Conservation (phyloP, 352 stramenopile species). For the Pythium angustatum region DNA sequence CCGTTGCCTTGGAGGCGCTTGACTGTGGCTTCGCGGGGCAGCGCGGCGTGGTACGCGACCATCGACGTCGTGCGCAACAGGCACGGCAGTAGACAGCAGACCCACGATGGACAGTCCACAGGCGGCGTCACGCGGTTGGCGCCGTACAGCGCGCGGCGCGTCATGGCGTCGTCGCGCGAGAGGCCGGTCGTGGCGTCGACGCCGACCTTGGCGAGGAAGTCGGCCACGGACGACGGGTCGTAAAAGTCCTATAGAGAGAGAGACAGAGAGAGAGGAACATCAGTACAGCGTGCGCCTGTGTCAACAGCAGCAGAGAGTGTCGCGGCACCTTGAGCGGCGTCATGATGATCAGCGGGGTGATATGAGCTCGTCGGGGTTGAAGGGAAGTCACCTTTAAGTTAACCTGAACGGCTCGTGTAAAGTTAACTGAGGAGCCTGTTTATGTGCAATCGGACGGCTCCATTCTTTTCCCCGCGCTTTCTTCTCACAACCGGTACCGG, state of each 20-base stretch:
- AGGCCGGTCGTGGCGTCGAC: constrained; percentile 60
- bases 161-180: constrained; percentile 74
- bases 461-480: too few species aligned
- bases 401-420: not conserved
- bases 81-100: constrained; percentile 94
- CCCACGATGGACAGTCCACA: constrained; percentile 92
- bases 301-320: not conserved
- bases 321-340: constrained; percentile 11
- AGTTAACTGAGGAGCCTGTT: not conserved
- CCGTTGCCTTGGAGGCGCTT: constrained; percentile 50
- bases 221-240: constrained; percentile 30
- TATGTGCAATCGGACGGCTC: constrained; percentile 14
- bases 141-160: constrained; percentile 63
- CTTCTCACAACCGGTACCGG: too few species aligned
- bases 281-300: not conserved
- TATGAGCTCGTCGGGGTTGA: not conserved
- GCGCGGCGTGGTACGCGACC: constrained; percentile 82
- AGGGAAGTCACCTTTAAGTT: not conserved
- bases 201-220: constrained; percentile 66
- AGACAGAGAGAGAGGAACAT: not conserved
- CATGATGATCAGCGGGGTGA: not conserved
- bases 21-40: constrained; percentile 91
- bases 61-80: constrained; percentile 91
- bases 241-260: constrained; percentile 23
- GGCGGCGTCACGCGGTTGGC: constrained; percentile 91